phyloP scores from a whole-genome alignment of 306 rosid genomes.

The Cucumis sativus region DNA sequence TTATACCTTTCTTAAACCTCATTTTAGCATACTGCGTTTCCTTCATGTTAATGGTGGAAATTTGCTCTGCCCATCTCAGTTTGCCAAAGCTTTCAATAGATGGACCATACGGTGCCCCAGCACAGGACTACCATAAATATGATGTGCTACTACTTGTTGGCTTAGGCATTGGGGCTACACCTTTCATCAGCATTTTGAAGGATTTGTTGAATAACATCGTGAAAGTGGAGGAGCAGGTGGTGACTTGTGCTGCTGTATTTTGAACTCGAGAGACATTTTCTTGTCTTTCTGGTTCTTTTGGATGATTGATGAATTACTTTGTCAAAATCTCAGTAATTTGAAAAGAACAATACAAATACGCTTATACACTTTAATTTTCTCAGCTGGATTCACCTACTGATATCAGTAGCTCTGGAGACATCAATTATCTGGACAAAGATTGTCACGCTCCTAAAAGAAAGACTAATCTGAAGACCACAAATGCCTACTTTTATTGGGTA shows the following conservation, averaged over 20 bases:
- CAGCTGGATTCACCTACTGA: conserved; percentile 58
- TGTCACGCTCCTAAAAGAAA: conserved; percentile 45
- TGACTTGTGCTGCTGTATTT: background rate
- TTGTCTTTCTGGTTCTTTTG: background rate
- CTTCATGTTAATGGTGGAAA: background rate
- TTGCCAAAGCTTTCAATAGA: conserved; percentile 90
- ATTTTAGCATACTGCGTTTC: background rate
- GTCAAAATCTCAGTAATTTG: background rate
- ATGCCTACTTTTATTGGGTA: conserved; percentile 96
- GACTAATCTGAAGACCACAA: conserved; percentile 73
- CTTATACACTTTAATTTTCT: background rate
- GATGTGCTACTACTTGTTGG: conserved; percentile 92
- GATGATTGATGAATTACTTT: background rate
- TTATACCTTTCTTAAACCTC: background rate
- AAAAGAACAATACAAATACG: background rate
- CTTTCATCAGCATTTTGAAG: conserved; percentile 93
- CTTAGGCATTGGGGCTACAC: conserved; percentile 97
- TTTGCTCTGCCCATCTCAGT: conserved; percentile 28
- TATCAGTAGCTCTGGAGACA: conserved; percentile 48
- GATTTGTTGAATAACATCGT: conserved; percentile 85
- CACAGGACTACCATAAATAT: conserved; percentile 81
- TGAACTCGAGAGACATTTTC: background rate
- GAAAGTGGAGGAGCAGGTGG: conserved; percentile 90
- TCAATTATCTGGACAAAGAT: conserved; percentile 42
- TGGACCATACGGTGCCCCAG: conserved; percentile 98